Conservation (phyloP, 495 filamentous ascomycete species). For the Neurospora sublineolata region DNA sequence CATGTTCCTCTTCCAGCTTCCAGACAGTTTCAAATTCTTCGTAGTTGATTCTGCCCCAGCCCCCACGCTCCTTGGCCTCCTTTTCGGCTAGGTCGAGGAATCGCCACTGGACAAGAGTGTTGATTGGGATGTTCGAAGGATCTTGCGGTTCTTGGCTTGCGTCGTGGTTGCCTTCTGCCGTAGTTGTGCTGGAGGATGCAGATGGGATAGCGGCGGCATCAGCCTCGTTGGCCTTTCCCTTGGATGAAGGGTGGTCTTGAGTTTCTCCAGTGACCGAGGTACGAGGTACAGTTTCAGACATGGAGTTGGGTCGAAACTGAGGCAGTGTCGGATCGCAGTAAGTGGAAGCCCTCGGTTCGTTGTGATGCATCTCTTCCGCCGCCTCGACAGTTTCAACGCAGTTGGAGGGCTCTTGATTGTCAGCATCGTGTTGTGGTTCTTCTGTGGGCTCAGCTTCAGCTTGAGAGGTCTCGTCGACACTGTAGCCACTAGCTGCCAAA, state of each 20-base stretch:
- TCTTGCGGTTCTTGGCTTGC: neutral
- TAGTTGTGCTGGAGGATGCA: neutral
- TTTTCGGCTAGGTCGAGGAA: constrained; percentile 50
- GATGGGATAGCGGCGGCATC: neutral
- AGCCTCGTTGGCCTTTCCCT: constrained; percentile 7
- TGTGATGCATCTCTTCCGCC: constrained; percentile 2
- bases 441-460: neutral
- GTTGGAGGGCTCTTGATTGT: neutral
- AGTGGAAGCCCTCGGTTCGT: neutral
- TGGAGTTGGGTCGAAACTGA: constrained; percentile 41
- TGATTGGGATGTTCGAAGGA: constrained; percentile 10
- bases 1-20: constrained; percentile 44
- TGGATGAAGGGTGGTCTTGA: neutral
- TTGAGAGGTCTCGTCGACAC: constrained; percentile 13
- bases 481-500: constrained; percentile 39
- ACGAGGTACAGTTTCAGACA: constrained; percentile 8
- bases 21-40: constrained; percentile 65
- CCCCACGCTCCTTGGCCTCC: constrained; percentile 57
- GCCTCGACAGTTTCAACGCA: constrained; percentile 8
- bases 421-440: constrained; percentile 6
- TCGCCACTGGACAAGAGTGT: constrained; percentile 37
- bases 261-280: neutral
- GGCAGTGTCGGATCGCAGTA: constrained; percentile 58
- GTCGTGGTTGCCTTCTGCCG: neutral
- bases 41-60: constrained; percentile 58